These are phyloP conservation scores for Tulasnella sp. DNA, from an alignment of 768 basidiomycete species.

Conservation along the genomic window DNA sequence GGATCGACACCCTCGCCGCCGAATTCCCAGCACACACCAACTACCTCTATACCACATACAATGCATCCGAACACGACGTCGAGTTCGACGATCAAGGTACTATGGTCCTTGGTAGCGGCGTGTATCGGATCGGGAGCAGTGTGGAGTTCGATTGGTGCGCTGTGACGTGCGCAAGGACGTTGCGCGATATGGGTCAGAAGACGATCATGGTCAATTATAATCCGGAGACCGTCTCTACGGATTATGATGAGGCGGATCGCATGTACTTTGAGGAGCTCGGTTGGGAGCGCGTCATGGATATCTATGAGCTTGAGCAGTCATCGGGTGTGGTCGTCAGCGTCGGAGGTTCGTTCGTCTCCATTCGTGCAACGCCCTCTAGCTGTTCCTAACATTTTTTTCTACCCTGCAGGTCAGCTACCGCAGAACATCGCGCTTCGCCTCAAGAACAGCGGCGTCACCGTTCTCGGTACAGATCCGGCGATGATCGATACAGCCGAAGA, in stretches of 20 bases:
- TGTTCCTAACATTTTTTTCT: neutral
- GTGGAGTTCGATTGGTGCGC: constrained; percentile 99
- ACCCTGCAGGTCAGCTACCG: constrained; percentile 70
- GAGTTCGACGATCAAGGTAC: constrained; percentile 93
- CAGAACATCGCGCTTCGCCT: constrained; percentile 97
- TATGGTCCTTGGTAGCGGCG: constrained; percentile 98
- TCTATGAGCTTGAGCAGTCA: constrained; percentile 90
- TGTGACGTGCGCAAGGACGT: constrained; percentile 91
- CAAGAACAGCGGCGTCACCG: constrained; percentile 81
- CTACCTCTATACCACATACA: constrained; percentile 99
- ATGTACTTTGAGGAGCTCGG: constrained; percentile 98
- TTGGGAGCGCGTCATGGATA: constrained; percentile 98
- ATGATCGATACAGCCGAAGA: constrained; percentile 97
- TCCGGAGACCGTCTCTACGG: constrained; percentile 97
- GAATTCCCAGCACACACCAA: constrained; percentile 98
- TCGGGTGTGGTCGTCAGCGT: constrained; percentile 94
- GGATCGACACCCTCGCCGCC: constrained; percentile 97
- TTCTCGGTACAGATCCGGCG: constrained; percentile 90
- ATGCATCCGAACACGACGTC: constrained; percentile 91
- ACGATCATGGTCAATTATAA: constrained; percentile 99
- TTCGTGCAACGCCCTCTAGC: constrained; percentile 22
- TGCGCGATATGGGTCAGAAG: constrained; percentile 83
- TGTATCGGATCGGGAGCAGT: constrained; percentile 95
- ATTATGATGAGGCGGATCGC: constrained; percentile 98
- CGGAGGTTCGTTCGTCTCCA: constrained; percentile 46